A percentile compares a stretch with the other conserved stretches of the same genome.
Conservation (phyloP, 805 yeast species). For the Teunomyces barrocoloradensis region DNA sequence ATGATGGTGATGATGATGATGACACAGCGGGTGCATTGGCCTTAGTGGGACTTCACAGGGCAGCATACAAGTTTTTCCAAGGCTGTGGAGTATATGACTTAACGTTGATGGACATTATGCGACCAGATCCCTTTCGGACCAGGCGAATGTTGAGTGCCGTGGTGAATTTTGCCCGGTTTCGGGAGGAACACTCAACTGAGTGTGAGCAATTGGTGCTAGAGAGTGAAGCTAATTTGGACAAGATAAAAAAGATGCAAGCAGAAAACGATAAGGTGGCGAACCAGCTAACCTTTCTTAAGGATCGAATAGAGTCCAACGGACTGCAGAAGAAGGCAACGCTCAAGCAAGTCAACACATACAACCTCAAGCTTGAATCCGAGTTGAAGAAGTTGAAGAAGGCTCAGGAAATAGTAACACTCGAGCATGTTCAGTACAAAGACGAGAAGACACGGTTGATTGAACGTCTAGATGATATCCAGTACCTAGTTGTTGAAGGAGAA, state of each 20-base stretch:
- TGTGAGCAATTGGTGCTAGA: slow-evolving; percentile 60
- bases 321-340: slow-evolving; percentile 35
- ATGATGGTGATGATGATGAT: slow-evolving; percentile 24
- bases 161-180: slow-evolving; percentile 79
- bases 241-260: slow-evolving; percentile 29
- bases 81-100: slow-evolving; percentile 80
- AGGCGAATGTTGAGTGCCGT: slow-evolving; percentile 74
- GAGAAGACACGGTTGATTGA: slow-evolving; percentile 59
- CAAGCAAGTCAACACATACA: slow-evolving; percentile 43
- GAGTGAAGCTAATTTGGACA: slow-evolving; percentile 49
- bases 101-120: slow-evolving; percentile 65
- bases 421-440: slow-evolving; percentile 61
- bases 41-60: slow-evolving; percentile 56
- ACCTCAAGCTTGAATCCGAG: slow-evolving; percentile 57
- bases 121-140: slow-evolving; percentile 71
- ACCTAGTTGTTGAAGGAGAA: slow-evolving; percentile 52
- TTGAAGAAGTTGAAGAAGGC: slow-evolving; percentile 56
- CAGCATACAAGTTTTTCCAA: slow-evolving; percentile 58
- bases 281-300: slow-evolving; percentile 9
- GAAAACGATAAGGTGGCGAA: slow-evolving; percentile 10
- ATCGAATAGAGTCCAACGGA: slow-evolving; percentile 10
- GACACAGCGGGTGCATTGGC: slow-evolving; percentile 39
- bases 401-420: slow-evolving; percentile 61
- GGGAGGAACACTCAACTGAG: slow-evolving; percentile 72
- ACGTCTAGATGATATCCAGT: slow-evolving; percentile 60